Percentiles rank a stretch among this genome's conserved stretches.
Evolutionary conservation across 495 filamentous ascomycete species (phyloP).

Genomic region (Baudoinia panamericana): DNA sequence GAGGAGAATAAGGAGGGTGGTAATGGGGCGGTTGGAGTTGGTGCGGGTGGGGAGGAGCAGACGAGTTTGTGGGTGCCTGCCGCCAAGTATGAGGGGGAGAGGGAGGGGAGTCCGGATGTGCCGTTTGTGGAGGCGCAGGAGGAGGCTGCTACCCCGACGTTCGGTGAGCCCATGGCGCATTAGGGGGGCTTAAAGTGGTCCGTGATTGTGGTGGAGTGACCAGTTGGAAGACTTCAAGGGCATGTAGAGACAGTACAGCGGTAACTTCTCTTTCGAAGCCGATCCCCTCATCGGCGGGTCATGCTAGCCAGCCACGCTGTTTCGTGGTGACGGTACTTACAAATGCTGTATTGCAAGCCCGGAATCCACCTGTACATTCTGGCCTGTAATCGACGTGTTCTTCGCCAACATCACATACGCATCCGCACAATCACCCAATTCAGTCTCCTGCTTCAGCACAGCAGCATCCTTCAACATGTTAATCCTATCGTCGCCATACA

Average conservation of each 20-base stretch:
- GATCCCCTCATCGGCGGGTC: too few species aligned
- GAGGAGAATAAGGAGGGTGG: constrained; percentile 69
- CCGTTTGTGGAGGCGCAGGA: constrained; percentile 23
- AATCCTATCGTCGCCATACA: constrained; percentile 23
- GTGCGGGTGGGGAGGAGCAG: not conserved
- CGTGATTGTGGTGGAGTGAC: too few species aligned
- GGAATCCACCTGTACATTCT: constrained; percentile 26
- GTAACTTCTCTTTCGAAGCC: too few species aligned
- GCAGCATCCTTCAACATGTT: constrained; percentile 24
- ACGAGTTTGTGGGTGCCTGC: not conserved
- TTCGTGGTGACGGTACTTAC: too few species aligned
- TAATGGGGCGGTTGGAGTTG: constrained; percentile 58
- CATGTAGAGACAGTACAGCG: too few species aligned
- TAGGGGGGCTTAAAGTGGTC: too few species aligned
- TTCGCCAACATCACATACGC: constrained; percentile 29
- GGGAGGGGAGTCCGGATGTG: constrained; percentile 17
- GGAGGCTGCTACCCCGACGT: too few species aligned
- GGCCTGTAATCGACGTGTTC: constrained; percentile 32
- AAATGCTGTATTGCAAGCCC: constrained; percentile 12
- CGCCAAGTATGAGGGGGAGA: constrained; percentile 6
- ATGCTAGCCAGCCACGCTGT: too few species aligned
- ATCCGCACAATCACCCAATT: constrained; percentile 31
- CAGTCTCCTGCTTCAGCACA: constrained; percentile 27
- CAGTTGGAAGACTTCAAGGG: too few species aligned
- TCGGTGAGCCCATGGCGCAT: too few species aligned